These are phyloP conservation scores for Lachancea lanzarotensis DNA, from an alignment of 805 yeast species.

Conservation along the genomic window DNA sequence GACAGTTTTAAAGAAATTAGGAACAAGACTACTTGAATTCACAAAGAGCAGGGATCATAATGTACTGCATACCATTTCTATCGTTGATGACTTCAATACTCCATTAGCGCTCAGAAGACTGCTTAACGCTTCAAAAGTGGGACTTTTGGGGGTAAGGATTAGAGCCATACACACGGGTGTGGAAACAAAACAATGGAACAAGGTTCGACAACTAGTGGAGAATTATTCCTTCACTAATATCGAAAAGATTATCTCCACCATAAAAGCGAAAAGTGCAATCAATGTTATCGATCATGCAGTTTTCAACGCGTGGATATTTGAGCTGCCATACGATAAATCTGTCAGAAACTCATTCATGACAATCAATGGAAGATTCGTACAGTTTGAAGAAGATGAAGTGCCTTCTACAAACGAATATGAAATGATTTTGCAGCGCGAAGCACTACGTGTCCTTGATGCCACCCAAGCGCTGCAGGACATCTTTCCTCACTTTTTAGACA, in stretches of 20 bases:
- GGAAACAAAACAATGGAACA: slow-evolving; percentile 17
- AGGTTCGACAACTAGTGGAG: slow-evolving; percentile 8
- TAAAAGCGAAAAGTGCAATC: slow-evolving; percentile 2
- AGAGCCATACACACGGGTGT: slow-evolving; percentile 33
- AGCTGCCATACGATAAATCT: slow-evolving; percentile 14
- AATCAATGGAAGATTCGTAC: slow-evolving; percentile 50
- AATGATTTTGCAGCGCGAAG: slow-evolving; percentile 42
- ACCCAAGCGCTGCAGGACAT: slow-evolving; percentile 23
- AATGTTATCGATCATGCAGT: slow-evolving; percentile 9
- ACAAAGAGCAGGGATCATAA: slow-evolving; percentile 17
- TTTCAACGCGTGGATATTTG: slow-evolving; percentile 24
- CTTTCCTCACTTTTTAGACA: slow-evolving; percentile 14
- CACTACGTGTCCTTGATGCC: slow-evolving; percentile 38
- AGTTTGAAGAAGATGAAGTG: slow-evolving; percentile 26
- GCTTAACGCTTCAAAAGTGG: slow-evolving; percentile 23
- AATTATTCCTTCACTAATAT: slow-evolving; percentile 22
- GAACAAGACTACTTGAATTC: slow-evolving; percentile 21
- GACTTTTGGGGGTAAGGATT: slow-evolving; percentile 35
- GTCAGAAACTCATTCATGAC: slow-evolving; percentile 37
- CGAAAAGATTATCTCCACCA: neutral
- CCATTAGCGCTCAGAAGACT: slow-evolving; percentile 40
- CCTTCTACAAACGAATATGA: slow-evolving; percentile 29
- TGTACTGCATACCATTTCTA: slow-evolving; percentile 39
- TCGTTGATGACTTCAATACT: slow-evolving; percentile 52
- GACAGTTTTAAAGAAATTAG: slow-evolving; percentile 14